Conservation (phyloP, 805 yeast genomes). For the Vanderwaltozyma yarrowii region DNA sequence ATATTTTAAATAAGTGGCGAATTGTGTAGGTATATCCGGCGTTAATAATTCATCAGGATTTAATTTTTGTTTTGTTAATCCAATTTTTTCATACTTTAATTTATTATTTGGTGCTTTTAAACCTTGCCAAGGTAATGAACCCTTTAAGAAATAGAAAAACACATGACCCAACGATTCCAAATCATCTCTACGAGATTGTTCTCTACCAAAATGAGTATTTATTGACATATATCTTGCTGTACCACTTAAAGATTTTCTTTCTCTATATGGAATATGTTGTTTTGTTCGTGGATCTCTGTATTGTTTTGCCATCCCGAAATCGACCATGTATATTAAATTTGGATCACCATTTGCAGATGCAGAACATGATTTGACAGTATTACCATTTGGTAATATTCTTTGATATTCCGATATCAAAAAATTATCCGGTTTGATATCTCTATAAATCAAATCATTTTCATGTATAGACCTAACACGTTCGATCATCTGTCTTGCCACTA, state of each 20-base stretch:
- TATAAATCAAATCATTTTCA: conserved; percentile 63
- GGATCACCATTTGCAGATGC: conserved; percentile 49
- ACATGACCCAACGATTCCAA: conserved; percentile 76
- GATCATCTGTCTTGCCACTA: conserved; percentile 71
- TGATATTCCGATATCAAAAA: conserved; percentile 42
- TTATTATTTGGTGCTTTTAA: conserved; percentile 79
- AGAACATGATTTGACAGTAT: conserved; percentile 30
- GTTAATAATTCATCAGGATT: conserved; percentile 42
- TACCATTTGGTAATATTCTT: conserved; percentile 11
- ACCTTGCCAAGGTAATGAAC: conserved; percentile 87
- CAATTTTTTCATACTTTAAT: conserved; percentile 73
- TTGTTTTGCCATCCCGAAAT: conserved; percentile 83
- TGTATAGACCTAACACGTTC: conserved; percentile 62
- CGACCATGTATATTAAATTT: conserved; percentile 63
- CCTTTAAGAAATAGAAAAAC: conserved; percentile 66
- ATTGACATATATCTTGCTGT: conserved; percentile 85
- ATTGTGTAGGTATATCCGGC: conserved; percentile 53
- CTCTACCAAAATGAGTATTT: conserved; percentile 79
- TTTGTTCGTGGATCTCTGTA: conserved; percentile 72
- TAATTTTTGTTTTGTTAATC: conserved; percentile 66
- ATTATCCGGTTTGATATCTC: conserved; percentile 81
- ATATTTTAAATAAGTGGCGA: conserved; percentile 61
- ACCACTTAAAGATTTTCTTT: conserved; percentile 69
- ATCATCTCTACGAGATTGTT: conserved; percentile 76
- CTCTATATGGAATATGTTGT: conserved; percentile 75